Percentiles rank a stretch among this genome's conserved stretches.
Evolutionary conservation across 1,284 basidiomycete genomes (phyloP).

Genomic region (Volvariella surrecta): DNA sequence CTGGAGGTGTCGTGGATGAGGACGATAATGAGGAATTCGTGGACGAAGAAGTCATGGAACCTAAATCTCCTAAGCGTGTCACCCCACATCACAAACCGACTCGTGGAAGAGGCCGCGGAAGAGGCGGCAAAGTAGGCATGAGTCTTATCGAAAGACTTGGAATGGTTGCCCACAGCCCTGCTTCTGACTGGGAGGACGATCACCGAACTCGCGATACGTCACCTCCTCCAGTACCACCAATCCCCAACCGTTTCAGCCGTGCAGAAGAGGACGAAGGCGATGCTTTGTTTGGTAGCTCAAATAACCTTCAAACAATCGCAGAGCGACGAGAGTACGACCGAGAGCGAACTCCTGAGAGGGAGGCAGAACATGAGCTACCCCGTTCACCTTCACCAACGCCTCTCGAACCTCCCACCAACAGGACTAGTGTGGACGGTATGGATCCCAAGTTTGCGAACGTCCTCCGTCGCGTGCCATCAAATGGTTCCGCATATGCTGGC

Average conservation of each 20-base stretch:
- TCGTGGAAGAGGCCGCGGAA: constrained; percentile 39
- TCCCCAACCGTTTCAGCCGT: constrained; percentile 38
- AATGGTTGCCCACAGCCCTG: constrained; percentile 45
- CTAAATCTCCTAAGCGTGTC: constrained; percentile 17
- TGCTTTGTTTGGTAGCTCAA: constrained; percentile 26
- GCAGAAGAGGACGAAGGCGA: constrained; percentile 33
- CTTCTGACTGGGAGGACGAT: constrained; percentile 43
- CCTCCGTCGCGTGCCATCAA: constrained; percentile 50
- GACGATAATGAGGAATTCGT: constrained; percentile 36
- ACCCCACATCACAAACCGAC: constrained; percentile 22
- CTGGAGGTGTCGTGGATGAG: constrained; percentile 34
- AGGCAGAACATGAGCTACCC: constrained; percentile 25
- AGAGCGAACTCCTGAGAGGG: constrained; percentile 13
- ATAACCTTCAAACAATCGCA: constrained; percentile 2
- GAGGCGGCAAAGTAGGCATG: constrained; percentile 35
- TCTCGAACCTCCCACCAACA: constrained; percentile 35
- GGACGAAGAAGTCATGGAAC: constrained; percentile 24
- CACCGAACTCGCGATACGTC: constrained; percentile 33
- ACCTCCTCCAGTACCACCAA: constrained; percentile 41
- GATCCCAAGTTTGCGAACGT: constrained; percentile 77
- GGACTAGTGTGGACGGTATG: constrained; percentile 73
- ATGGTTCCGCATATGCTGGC: constrained; percentile 38
- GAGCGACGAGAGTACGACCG: constrained; percentile 20
- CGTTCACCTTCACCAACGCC: constrained; percentile 36
- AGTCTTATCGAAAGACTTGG: constrained; percentile 57